Conservation (phyloP, 257 asterid species). For the Solanum corneliomulleri region DNA sequence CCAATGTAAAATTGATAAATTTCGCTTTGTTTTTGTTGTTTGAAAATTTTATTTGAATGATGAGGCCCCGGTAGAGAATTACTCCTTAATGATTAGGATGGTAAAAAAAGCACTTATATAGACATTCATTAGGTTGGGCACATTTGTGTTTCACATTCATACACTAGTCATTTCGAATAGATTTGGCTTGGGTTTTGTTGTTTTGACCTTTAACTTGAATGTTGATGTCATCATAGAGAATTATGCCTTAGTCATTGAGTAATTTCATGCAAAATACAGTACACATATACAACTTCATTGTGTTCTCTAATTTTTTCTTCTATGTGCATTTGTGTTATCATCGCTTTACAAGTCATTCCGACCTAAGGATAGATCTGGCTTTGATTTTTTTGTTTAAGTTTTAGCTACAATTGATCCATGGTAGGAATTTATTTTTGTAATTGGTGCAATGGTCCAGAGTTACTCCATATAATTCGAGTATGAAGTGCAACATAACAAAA, state of each 20-base stretch:
- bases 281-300: not conserved
- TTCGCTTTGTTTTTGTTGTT: not conserved
- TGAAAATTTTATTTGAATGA: not conserved
- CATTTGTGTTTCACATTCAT: not conserved
- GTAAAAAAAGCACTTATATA: not conserved
- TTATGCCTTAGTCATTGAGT: not conserved
- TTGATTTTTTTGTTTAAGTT: not conserved
- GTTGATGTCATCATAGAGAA: not conserved
- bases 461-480: not conserved
- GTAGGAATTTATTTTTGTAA: not conserved
- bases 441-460: not conserved
- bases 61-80: not conserved
- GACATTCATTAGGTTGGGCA: not conserved
- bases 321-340: not conserved
- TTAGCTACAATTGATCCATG: not conserved
- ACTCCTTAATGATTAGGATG: not conserved
- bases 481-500: not conserved
- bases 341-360: not conserved
- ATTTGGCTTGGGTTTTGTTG: not conserved
- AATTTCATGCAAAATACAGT: not conserved
- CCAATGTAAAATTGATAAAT: not conserved
- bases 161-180: not conserved
- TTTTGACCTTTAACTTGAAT: not conserved
- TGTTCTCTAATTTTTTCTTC: not conserved
- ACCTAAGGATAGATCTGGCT: not conserved